Evolutionary conservation across 2,329 filamentous ascomycete genomes (phyloP), one percentile per base, ranked within the genome.

Genomic region (Phaeosphaeria sp.): DNA sequence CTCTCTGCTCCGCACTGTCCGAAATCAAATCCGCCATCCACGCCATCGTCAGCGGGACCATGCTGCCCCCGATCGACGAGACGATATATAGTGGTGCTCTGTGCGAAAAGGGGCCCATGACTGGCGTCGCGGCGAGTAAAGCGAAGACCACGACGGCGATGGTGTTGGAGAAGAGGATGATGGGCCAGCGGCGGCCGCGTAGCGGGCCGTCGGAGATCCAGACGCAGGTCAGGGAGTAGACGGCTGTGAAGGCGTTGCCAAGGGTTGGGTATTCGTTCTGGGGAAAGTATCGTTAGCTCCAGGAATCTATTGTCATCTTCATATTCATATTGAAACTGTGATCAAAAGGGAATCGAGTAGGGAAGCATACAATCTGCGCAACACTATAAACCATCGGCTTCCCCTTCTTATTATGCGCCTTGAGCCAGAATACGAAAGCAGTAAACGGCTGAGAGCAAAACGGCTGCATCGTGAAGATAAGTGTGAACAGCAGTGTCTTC

Each of bases 141-240:
- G 50, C 49, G 25, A 64, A 66, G 15, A 66, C 55, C 13, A 66
- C 21, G 42, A 68, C 65, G 17, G 63, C 65, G 17, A 68, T 47
- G 52, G 56, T 50, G 18, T 66, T 66, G 17, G 57, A 60, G 53
- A 68, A 68, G 18, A 68, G 27, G 21, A 68, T 68, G 3, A 60
- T 49, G 8, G 61, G 65, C 61, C 64, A 68, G 40, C 65, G 49
- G 4, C 64, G 59, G 9, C 65, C 64, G 49, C 50, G 45, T 4
- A 68, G 46, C 17, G 64, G 63, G 2, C 61, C 64, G 53, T 68
- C 65, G 20, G 59, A 63, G 4, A 65, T 57, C 65, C 65, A 68
- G 21, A 65, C 65, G 30, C 60, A 64, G 1, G 51, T 47, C 8
- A 68, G 56, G 0, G 64, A 65, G 39, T 65, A 66, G 11, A 66